Evolutionary conservation across 192 early-diverging fungal species (phyloP), one percentile per base, ranked within the genome.

Genomic region (Umbelopsis sp.): DNA sequence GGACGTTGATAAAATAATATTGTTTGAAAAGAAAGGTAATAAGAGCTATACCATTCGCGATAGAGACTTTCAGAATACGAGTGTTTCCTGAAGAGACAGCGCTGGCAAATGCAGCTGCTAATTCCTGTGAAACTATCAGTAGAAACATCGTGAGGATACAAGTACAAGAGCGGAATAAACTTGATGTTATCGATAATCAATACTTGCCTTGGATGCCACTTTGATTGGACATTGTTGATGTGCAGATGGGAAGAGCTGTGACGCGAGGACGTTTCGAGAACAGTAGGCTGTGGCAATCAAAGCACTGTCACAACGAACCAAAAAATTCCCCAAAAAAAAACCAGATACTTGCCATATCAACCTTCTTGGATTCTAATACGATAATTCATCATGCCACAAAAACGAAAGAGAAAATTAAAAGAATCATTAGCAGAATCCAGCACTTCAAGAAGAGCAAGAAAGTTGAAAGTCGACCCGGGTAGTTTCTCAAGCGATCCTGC

Each of bases 181-280:
- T 20, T 66, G 16, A 36, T 25, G n/a, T 11, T 22, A 0, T n/a
- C 26, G 10, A 41, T 31, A 16, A 8, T 31, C 29, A 45, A 2
- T 16, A 66, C 54, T 66, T 75, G 81, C 85, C 79, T 81, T 72
- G 51, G 68, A 87, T 87, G 38, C 85, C 85, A 73, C 84, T 84
- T 67, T 87, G 85, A 69, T 86, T 83, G 67, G 85, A 83, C 85
- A 86, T 86, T 22, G 17, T 20, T 17, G 38, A 41, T 41, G 38
- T 41, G 38, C 38, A 25, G 36, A 21, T 45, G 43, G 14, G 25
- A 49, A 31, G 31, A 29, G 56, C 29, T 14, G 34, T 62, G 31
- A 62, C 56, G 56, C 56, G 56, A 20, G 56, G 56, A 41, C 1
- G 2, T 41, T 41, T 41, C 38, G 38, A 41, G 38, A 41, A 31